A percentile compares a stretch with the other conserved stretches of the same genome.
Evolutionary conservation across 2,329 filamentous ascomycete species (phyloP).

Genomic region (Cordyceps fumosorosea): DNA sequence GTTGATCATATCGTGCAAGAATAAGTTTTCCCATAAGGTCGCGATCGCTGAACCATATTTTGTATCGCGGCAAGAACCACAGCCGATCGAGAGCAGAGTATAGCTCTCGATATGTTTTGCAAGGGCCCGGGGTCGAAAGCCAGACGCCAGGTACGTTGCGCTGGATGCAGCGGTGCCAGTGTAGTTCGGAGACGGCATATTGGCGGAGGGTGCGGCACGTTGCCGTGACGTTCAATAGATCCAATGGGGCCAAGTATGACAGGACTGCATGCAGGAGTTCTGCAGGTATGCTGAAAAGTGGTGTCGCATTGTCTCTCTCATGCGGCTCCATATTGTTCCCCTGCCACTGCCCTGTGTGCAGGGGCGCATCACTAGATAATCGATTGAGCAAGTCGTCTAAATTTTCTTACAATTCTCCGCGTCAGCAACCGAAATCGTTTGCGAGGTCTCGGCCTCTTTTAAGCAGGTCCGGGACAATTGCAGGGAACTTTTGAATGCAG

Average conservation of each 20-base stretch:
- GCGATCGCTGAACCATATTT: constrained; percentile 79
- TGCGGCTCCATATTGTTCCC: constrained; percentile 6
- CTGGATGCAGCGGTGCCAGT: constrained; percentile 69
- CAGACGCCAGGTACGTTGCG: constrained; percentile 52
- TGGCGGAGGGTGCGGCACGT: constrained; percentile 56
- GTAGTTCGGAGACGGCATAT: constrained; percentile 57
- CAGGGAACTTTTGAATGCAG: constrained; percentile 1
- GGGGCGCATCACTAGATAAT: constrained; percentile 2
- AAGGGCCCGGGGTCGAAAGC: constrained; percentile 51
- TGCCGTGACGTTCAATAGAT: constrained; percentile 53
- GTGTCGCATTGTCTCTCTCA: constrained; percentile 10
- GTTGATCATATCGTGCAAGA: constrained; percentile 67
- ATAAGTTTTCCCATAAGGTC: constrained; percentile 69
- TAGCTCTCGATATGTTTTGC: constrained; percentile 60
- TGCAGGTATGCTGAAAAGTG: constrained; percentile 55
- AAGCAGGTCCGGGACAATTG: background rate
- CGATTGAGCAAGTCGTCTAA: constrained; percentile 12
- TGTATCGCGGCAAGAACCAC: constrained; percentile 77
- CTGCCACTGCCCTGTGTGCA: background rate
- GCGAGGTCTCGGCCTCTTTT: background rate
- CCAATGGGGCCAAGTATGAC: constrained; percentile 54
- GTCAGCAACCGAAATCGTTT: constrained; percentile 6
- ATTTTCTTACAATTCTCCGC: background rate
- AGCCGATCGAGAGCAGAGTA: constrained; percentile 69
- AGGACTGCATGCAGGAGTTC: constrained; percentile 73